A percentile compares a stretch with the other conserved stretches of the same genome.
phyloP scores from a whole-genome alignment of 441 rosid species.

The Kokia cookei region DNA sequence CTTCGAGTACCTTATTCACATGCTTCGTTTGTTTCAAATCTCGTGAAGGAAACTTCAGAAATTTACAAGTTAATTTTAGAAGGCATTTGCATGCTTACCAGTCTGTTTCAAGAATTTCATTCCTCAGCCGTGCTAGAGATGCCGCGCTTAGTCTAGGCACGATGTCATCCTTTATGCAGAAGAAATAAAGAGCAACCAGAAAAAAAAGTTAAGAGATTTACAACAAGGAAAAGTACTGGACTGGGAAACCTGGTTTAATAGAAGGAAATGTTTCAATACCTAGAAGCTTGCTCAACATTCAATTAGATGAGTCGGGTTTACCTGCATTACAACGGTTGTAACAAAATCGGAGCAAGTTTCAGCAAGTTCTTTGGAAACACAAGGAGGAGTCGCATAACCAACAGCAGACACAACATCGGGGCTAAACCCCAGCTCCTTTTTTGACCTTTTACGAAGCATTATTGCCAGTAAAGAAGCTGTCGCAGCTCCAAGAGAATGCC shows the following conservation, averaged over 20 bases:
- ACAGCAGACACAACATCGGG: conserved; percentile 70
- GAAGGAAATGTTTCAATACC: conserved; percentile 4
- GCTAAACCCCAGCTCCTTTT: conserved; percentile 66
- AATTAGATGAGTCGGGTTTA: conserved; percentile 20
- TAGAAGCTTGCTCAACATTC: not conserved
- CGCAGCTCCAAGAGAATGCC: conserved; percentile 96
- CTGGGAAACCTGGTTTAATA: not conserved
- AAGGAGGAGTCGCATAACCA: conserved; percentile 87
- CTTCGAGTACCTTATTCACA: not conserved
- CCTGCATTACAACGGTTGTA: conserved; percentile 87
- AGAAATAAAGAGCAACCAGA: not conserved
- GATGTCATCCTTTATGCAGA: conserved; percentile 64
- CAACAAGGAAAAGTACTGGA: conserved; percentile 2
- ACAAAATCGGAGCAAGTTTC: conserved; percentile 84
- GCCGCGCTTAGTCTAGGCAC: conserved; percentile 78
- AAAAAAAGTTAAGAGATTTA: not conserved
- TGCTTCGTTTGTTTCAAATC: not conserved
- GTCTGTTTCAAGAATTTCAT: conserved; percentile 83
- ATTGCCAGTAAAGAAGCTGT: conserved; percentile 81
- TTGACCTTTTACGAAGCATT: conserved; percentile 70
- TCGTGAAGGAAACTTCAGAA: not conserved
- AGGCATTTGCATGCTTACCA: conserved; percentile 37
- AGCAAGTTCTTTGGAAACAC: conserved; percentile 80
- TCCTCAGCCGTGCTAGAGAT: conserved; percentile 69
- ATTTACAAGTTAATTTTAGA: not conserved